A percentile compares a stretch with the other conserved stretches of the same genome.
These are phyloP conservation scores for Globisporangium cystogenes DNA, from an alignment of 352 stramenopile species.

Conservation along the genomic window DNA sequence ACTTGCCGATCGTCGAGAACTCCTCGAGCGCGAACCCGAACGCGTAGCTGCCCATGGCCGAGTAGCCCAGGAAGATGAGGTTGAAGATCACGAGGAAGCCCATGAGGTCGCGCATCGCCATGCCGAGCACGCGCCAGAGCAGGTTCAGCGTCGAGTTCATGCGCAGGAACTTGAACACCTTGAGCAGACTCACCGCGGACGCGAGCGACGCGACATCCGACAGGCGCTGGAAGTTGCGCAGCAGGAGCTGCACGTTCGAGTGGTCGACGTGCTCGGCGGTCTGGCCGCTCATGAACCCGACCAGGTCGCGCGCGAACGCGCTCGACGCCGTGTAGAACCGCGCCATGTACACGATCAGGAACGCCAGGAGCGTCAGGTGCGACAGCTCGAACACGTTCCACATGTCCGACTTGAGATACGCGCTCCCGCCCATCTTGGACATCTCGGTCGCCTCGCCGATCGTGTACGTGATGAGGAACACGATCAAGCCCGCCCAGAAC, in stretches of 20 bases:
- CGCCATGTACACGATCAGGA: conserved; percentile 57
- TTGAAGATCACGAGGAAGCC: conserved; percentile 88
- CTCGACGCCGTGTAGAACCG: conserved; percentile 63
- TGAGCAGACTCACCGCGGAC: conserved; percentile 76
- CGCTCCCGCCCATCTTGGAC: conserved; percentile 62
- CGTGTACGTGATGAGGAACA: conserved; percentile 78
- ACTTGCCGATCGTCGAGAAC: conserved; percentile 79
- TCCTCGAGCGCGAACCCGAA: conserved; percentile 82
- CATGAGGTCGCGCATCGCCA: conserved; percentile 83
- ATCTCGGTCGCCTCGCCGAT: conserved; percentile 78
- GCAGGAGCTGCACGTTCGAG: conserved; percentile 49
- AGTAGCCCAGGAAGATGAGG: conserved; percentile 84
- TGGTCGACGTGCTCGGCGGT: conserved; percentile 53
- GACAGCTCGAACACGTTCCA: conserved; percentile 87
- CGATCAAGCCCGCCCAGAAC: conserved; percentile 56
- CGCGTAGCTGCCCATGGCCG: conserved; percentile 77
- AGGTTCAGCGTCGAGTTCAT: conserved; percentile 88
- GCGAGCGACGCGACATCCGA: conserved; percentile 70
- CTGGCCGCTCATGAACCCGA: conserved; percentile 23
- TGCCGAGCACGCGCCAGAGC: conserved; percentile 78
- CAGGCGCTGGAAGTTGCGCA: conserved; percentile 66
- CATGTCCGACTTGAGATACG: conserved; percentile 81
- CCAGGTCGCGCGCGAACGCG: conserved; percentile 40
- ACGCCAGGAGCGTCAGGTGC: conserved; percentile 60
- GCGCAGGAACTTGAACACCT: conserved; percentile 87